Percentiles rank a stretch among this genome's conserved stretches.
Evolutionary conservation across 2,329 filamentous ascomycete genomes (phyloP).

Genomic region (Fusarium irregulare): DNA sequence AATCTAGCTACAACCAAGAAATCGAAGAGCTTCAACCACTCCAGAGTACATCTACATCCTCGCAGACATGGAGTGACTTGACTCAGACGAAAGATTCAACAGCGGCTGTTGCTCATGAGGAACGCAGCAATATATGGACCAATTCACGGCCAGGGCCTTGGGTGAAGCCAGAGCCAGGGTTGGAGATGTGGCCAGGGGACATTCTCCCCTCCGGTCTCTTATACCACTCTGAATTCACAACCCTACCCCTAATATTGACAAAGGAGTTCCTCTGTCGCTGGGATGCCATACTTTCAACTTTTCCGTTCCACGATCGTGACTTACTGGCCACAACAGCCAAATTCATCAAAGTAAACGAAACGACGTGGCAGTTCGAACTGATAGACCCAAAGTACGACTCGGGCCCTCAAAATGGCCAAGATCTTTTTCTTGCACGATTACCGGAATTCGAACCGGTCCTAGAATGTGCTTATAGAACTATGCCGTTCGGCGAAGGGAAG

Average conservation of each 20-base stretch:
- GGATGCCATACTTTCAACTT: slow-evolving; percentile 4
- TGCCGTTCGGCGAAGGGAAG: slow-evolving; percentile 14
- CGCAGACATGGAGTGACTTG: background rate
- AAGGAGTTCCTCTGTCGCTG: slow-evolving; percentile 5
- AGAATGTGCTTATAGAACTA: slow-evolving; percentile 8
- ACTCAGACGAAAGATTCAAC: background rate
- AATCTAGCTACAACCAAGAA: background rate
- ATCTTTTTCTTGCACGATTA: slow-evolving; percentile 6
- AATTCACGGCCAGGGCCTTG: slow-evolving; percentile 5
- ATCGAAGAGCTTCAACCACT: background rate
- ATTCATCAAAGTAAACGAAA: background rate
- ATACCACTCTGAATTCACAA: slow-evolving; percentile 7
- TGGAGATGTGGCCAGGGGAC: slow-evolving; percentile 10
- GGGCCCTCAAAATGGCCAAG: slow-evolving; percentile 2
- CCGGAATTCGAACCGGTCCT: slow-evolving; percentile 8
- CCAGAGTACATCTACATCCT: background rate
- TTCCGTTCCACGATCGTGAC: slow-evolving; percentile 1
- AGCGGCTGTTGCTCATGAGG: background rate
- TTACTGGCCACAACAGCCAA: background rate
- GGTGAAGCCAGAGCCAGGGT: slow-evolving; percentile 4
- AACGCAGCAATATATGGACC: background rate
- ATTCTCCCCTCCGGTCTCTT: slow-evolving; percentile 6
- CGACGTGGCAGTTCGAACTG: background rate
- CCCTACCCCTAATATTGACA: background rate
- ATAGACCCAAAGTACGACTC: background rate